These are phyloP conservation scores for Ustilago esculenta DNA, from an alignment of 1,284 basidiomycete genomes.

Conservation along the genomic window DNA sequence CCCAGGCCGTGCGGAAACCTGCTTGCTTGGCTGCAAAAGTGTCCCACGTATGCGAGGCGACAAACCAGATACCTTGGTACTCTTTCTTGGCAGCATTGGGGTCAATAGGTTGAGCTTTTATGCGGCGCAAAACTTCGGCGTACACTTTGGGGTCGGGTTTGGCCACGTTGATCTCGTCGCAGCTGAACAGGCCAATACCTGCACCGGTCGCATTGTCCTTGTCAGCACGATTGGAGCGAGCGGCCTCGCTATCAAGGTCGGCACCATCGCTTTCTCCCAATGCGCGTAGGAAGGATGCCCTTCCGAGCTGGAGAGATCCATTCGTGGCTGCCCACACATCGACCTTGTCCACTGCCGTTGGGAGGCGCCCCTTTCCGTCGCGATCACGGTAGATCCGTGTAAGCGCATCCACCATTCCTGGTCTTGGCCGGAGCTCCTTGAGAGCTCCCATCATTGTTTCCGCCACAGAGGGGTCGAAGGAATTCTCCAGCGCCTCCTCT, in stretches of 20 bases:
- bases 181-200: constrained; percentile 53
- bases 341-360: constrained; percentile 22
- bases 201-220: constrained; percentile 17
- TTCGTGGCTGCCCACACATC: constrained; percentile 60
- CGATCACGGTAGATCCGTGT: constrained; percentile 44
- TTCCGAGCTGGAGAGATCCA: constrained; percentile 45
- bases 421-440: constrained; percentile 44
- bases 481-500: constrained; percentile 38
- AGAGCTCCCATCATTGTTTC: constrained; percentile 54
- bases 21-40: constrained; percentile 33
- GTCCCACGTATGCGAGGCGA: constrained; percentile 59
- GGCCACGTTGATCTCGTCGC: constrained; percentile 56
- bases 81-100: constrained; percentile 26
- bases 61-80: constrained; percentile 53
- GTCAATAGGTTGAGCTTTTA: constrained; percentile 27
- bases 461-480: constrained; percentile 28
- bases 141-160: constrained; percentile 59
- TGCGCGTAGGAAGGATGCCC: constrained; percentile 28
- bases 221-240: constrained; percentile 13
- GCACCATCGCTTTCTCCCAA: constrained; percentile 37
- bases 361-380: constrained; percentile 33
- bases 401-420: constrained; percentile 57
- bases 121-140: constrained; percentile 38
- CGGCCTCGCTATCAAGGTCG: constrained; percentile 42
- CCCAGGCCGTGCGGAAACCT: constrained; percentile 59